Base-by-base conservation (phyloP, 2,329 filamentous ascomycete species). In the Orbilia javanica region DNA sequence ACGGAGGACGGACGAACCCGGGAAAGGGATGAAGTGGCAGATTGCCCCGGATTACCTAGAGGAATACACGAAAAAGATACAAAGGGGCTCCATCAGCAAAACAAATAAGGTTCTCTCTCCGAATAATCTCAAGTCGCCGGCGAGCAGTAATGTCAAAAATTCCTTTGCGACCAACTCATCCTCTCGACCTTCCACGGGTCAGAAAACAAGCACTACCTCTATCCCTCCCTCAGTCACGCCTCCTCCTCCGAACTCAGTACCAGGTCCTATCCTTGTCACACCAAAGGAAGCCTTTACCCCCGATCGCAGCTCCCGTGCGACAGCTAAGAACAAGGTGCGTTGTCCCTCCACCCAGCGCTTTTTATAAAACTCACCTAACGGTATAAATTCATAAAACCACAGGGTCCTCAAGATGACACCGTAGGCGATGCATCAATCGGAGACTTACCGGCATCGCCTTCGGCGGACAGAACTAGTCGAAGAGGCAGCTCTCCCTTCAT, bases 11-110 rank as follows among this genome's bases (percentile, higher is more conserved):
- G 93, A 98, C 81, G 96, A 99, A 83, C 96, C 96, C 22, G 96
- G 96, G 11, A 99, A 99, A 84, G 96, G 96, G 29, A 98, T 97
- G 94, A 98, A 98, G 83, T 99, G 96, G 96, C 93, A 95, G 84
- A 94, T 99, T 82, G 90, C 93, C 3, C 88, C 92, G 0, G 93
- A 96, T 79, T 89, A 91, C 80, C 90, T 92, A 60, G 93, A 97
- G 18, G 95, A 97, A 66, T 97, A 97, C 87, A 88, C 93, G 76
- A 92, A 92, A 83, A 93, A 92, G 60, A 74, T 82, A 20, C 80
- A 80, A 62, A 81, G 79, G 31, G 79, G 72, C 4, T 53, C 79
- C 0, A 80, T 75, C 42, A 70, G 69, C 53, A 80, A 80, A 44
- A 57, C 57, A n/a, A 71, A 55, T 44, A 81, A 79, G 27, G 69